phyloP scores from a whole-genome alignment of 164 flowering plant species.

The Vitis vinifera region DNA sequence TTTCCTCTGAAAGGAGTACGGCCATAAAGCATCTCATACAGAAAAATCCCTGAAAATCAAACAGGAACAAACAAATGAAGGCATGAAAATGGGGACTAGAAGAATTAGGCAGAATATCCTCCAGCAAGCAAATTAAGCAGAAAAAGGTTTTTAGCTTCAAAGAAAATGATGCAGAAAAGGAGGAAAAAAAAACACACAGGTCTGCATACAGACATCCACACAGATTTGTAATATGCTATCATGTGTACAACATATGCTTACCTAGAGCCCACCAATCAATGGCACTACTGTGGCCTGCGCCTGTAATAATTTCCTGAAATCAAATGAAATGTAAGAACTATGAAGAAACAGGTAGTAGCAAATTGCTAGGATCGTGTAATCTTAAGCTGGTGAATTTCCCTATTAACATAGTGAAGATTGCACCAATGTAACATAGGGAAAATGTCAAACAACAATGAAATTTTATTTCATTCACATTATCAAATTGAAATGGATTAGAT shows the following conservation, averaged over 20 bases:
- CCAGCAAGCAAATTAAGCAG: neutral
- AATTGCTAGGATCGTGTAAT: neutral
- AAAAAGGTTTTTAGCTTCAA: no score
- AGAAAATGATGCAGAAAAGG: no score
- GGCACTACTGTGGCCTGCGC: constrained; percentile 88
- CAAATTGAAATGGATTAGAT: no score
- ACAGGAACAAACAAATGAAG: neutral
- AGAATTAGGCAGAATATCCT: constrained; percentile 1
- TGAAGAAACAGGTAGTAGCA: neutral
- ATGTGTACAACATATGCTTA: constrained; percentile 26
- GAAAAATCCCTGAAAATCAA: constrained; percentile 62
- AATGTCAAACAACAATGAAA: no score
- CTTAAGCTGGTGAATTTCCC: no score
- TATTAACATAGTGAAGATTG: no score
- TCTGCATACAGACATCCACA: no score
- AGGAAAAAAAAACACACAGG: no score
- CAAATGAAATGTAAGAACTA: constrained; percentile 11
- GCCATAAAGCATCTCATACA: constrained; percentile 97
- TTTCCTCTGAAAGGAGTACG: constrained; percentile 98
- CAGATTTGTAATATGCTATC: neutral
- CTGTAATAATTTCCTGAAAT: constrained; percentile 93
- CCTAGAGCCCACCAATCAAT: constrained; percentile 99
- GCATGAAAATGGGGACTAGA: neutral
- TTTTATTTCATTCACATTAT: no score
- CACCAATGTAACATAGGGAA: no score